Evolutionary conservation across 495 filamentous ascomycete genomes (phyloP), one percentile per base, ranked within the genome.

Genomic region (Xylaria grammica): DNA sequence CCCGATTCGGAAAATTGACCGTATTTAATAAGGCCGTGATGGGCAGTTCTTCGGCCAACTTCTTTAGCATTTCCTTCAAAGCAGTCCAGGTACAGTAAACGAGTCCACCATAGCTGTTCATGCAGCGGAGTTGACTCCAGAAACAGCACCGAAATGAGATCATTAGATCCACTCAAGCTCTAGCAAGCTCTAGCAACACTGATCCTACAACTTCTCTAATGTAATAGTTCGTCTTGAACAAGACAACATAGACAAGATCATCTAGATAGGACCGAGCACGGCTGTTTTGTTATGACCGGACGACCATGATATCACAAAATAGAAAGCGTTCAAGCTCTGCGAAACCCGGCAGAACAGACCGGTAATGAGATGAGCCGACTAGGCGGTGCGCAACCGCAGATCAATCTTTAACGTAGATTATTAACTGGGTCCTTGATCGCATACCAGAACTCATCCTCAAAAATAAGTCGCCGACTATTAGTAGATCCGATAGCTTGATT

Each of bases 81-180:
- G 49, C 7, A 51, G 27, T 4, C 17, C 42, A 45, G 7, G 29
- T 11, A 6, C 19, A 32, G 17, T 19, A 19, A 2, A 27, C 13
- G 9, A 19, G 49, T 38, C 26, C 24, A 29, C n/a, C 27, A 15
- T 19, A 38, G 17, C 7, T 29, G 22, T 42, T 44, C 20, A 34
- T 57, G 36, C 38, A 57, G 38, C 54, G 54, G 38, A 7, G 42
- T 57, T 34, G 22, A 20, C 22, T 24, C 53, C 54, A 29, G 38
- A 44, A 57, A 57, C 36, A 57, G 54, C 13, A 57, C 27, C 3
- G 54, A 29, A 22, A 57, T 29, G 54, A 44, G 36, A 24, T 57
- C 24, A 6, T 19, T 44, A 38, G 22, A 45, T 30, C 40, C n/a
- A 30, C 36, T 30, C 6, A 27, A 49, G 20, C 4, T 49, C 19